A percentile compares a stretch with the other conserved stretches of the same genome.
phyloP scores from a whole-genome alignment of 805 yeast species.

The Starmerella davenportii region DNA sequence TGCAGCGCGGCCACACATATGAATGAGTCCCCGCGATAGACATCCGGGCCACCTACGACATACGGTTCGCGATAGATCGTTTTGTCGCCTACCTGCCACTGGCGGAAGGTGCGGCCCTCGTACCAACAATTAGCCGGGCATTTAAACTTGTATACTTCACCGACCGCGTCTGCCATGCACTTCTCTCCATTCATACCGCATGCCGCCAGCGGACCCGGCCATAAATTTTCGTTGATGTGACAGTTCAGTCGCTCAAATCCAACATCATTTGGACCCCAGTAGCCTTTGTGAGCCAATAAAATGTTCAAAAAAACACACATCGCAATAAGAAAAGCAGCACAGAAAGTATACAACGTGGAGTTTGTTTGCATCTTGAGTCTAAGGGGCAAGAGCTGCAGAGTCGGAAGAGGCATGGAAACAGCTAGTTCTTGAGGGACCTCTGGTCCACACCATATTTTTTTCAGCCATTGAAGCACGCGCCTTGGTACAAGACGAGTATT shows the following conservation, averaged over 20 bases:
- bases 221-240: constrained; percentile 23
- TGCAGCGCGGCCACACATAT: constrained; percentile 85
- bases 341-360: no score
- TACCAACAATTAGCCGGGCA: constrained; percentile 83
- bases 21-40: constrained; percentile 70
- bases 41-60: constrained; percentile 48
- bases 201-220: constrained; percentile 58
- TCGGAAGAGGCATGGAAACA: no score
- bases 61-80: constrained; percentile 52
- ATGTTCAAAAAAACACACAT: background rate
- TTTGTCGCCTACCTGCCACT: constrained; percentile 53
- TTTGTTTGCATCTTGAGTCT: no score
- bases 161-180: constrained; percentile 31
- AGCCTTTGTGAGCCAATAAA: background rate
- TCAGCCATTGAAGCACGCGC: no score
- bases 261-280: background rate
- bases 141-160: constrained; percentile 32
- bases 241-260: constrained; percentile 13
- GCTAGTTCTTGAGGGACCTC: no score
- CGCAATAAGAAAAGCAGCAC: no score
- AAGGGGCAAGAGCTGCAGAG: no score
- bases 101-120: constrained; percentile 58
- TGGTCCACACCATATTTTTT: no score
- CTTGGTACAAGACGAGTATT: no score
- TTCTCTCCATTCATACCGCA: constrained; percentile 58